Evolutionary conservation across 345 rosid genomes (phyloP), one percentile per base, ranked within the genome.

Genomic region (Eutrema japonicum): DNA sequence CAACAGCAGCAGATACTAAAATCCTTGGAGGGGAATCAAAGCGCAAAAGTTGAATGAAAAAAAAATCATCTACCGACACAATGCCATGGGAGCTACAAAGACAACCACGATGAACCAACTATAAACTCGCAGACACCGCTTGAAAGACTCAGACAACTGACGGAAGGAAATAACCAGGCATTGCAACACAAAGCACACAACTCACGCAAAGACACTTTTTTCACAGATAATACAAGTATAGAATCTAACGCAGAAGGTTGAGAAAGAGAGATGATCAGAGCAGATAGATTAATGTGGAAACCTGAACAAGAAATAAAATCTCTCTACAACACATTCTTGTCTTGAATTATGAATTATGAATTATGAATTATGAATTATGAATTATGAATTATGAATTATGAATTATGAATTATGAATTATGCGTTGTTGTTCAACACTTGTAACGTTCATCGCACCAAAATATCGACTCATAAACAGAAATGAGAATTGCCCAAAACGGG

Each of bases 391-490:
- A n/a, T n/a, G n/a, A n/a, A n/a, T n/a, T n/a, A n/a, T 10, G 76
- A 58, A 74, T 56, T 27, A 40, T 18, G 22, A 18, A 18, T 18
- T 18, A 18, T 18, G 38, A 4, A 54, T 14, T 7, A 68, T 67
- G 73, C 73, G 69, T 68, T 75, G 49, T 43, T 33, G 3, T 12
- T 26, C 6, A 67, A 68, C 64, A 75, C 63, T 59, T 51, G 68
- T 59, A 75, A 68, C 73, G 69, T 10, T 58, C 64, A 59, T 68
- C 4, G 13, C 27, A 45, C 54, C 33, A 35, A 63, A 45, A 30
- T 45, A 68, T 68, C 6, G 41, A 6, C 6, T 45, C 64, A n/a
- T 52, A 45, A 58, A 67, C 73, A 75, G 18, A 74, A 9, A 59
- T 59, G 63, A 67, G 56, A 61, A 37, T 50, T 37, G 27, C 8